phyloP scores from a whole-genome alignment of 495 filamentous ascomycete species.

The Neurospora sp. region DNA sequence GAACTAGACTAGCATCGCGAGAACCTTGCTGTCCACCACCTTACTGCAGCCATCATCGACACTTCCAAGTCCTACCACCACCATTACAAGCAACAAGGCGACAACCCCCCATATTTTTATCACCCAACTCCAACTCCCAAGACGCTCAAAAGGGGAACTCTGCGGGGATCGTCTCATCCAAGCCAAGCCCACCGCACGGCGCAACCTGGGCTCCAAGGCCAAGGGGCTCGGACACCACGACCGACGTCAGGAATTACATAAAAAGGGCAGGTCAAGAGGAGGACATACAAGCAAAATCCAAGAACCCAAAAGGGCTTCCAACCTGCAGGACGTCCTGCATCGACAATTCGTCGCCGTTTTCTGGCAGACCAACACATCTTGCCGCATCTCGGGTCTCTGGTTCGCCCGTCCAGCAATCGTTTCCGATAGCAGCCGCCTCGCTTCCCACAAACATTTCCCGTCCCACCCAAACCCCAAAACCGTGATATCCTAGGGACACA shows the following conservation, averaged over 20 bases:
- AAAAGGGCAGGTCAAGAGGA: neutral
- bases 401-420: neutral
- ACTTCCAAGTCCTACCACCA: neutral
- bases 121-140: neutral
- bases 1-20: neutral
- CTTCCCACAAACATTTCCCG: neutral
- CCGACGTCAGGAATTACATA: neutral
- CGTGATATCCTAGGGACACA: neutral
- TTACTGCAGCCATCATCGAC: neutral
- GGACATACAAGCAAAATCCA: neutral
- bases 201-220: neutral
- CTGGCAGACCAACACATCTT: neutral
- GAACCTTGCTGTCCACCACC: neutral
- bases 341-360: neutral
- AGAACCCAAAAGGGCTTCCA: neutral
- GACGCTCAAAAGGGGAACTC: neutral
- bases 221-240: neutral
- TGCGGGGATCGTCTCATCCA: neutral
- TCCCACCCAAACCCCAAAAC: neutral
- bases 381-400: neutral
- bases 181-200: neutral
- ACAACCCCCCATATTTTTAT: neutral
- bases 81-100: neutral
- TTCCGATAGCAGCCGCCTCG: neutral
- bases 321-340: neutral